Base-by-base conservation (phyloP, 176 grass and related monocot genomes). In the Cocos nucifera region DNA sequence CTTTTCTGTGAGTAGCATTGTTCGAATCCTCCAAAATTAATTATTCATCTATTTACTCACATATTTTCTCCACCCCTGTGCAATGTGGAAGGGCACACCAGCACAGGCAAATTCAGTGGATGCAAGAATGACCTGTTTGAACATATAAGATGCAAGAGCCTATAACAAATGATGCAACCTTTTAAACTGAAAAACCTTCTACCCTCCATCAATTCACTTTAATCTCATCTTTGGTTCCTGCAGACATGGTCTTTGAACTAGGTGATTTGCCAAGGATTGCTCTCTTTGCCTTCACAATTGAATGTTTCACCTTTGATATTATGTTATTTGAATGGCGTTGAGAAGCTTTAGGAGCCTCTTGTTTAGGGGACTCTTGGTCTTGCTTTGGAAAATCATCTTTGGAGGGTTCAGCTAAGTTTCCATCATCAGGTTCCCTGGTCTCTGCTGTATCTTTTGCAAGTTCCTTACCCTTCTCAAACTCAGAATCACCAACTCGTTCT, bases 291-390 rank as follows among this genome's bases (percentile, higher is more conserved):
- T 32, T 67, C 8, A n/a, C 51, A 67, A 67, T 29, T 15, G 64
- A 67, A 16, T 55, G 22, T 17, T 67, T 67, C 50, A 67, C 64
- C 24, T 55, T 67, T 35, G 64, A 67, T 6, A 67, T 55, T 55
- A 67, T 54, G 51, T 19, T 67, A 25, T 21, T 22, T 9, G 18
- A 55, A n/a, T 55, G 53, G 18, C 24, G 57, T 59, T 55, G 22
- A 15, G 64, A 54, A 21, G 51, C 32, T 10, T 67, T 67, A 35
- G 50, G 10, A 6, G 5, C 23, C 54, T 55, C 49, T 59, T 23
- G 23, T 26, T 29, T 59, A 6, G 57, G 22, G 25, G 15, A 3
- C 23, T 17, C 57, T 5, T 59, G 15, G 5, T 23, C 23, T 29
- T 23, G 9, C 15, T 23, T 28, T 4, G 64, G 2, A 63, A 4